Base-by-base conservation (phyloP, 352 stramenopile species). In the Thraustochytrium striatum region DNA sequence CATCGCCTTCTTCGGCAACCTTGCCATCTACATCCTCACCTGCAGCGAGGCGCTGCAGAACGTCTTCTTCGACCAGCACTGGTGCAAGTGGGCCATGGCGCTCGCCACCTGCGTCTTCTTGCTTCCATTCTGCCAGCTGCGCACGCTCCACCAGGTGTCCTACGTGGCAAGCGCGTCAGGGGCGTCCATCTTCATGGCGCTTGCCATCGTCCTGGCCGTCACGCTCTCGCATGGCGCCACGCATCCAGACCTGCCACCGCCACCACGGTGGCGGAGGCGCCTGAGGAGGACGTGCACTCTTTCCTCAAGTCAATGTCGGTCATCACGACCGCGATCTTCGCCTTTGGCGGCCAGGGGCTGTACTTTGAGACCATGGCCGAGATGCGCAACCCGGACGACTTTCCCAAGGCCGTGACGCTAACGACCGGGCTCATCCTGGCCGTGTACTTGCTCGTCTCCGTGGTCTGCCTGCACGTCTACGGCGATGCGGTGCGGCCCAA, bases 291-390 rank as follows among this genome's bases (percentile, higher is more conserved):
- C n/a, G 41, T 28, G 21, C n/a, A 30, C 8, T 61, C 44, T 2
- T 75, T 75, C 30, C 61, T 75, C n/a, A 3, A 9, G 7, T 38
- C 61, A 3, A 75, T 75, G 65, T 58, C 65, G 9, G 25, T 43
- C 11, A 39, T 61, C 11, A 75, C 65, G 11, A 75, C 65, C 7
- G 65, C 65, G 3, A 70, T 75, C 39, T 75, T 75, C 35, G 21
- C 65, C 32, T 75, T 75, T 50, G 65, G 65, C 9, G 65, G 65
- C 65, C 65, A 75, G 52, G 65, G 65, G 8, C 36, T 75, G 5
- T 75, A 75, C 39, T 75, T 75, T 75, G 65, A 75, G 52, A 75
- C 65, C 43, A 75, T 75, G 65, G 65, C 65, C 1, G 65, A 75
- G 39, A 75, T 75, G 65, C 65, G 65, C 65, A 28, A 75, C 19